Evolutionary conservation across 2,329 filamentous ascomycete species (phyloP).

Genomic region (Aschersonia sp.): DNA sequence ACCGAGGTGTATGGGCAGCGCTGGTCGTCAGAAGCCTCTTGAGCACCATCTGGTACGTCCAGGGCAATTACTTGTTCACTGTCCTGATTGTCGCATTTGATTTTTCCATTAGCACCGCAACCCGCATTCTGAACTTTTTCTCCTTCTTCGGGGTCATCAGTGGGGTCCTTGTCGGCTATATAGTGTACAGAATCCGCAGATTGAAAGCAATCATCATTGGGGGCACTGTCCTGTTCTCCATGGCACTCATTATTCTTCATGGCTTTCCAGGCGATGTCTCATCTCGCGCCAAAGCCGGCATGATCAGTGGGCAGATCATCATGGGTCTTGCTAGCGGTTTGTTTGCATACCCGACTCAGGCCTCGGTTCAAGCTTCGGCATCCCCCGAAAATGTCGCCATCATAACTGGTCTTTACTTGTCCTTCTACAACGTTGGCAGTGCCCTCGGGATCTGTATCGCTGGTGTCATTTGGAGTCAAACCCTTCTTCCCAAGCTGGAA

Average conservation of each 20-base stretch:
- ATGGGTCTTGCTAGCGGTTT: slow-evolving; percentile 44
- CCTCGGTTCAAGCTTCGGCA: slow-evolving; percentile 23
- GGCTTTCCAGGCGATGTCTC: slow-evolving; percentile 34
- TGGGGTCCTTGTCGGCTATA: slow-evolving; percentile 33
- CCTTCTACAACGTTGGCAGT: slow-evolving; percentile 26
- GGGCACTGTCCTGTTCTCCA: slow-evolving; percentile 39
- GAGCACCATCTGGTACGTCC: slow-evolving; percentile 39
- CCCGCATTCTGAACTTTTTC: slow-evolving; percentile 41
- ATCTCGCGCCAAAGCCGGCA: slow-evolving; percentile 26
- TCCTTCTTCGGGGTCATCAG: slow-evolving; percentile 36
- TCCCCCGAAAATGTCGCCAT: slow-evolving; percentile 22
- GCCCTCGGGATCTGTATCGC: slow-evolving; percentile 25
- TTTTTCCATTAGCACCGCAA: slow-evolving; percentile 37
- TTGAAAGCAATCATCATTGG: slow-evolving; percentile 44
- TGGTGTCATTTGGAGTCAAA: slow-evolving; percentile 27
- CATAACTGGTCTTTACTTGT: slow-evolving; percentile 22
- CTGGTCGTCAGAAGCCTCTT: slow-evolving; percentile 36
- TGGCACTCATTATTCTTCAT: slow-evolving; percentile 41
- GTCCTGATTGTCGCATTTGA: slow-evolving; percentile 43
- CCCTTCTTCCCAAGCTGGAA: slow-evolving; percentile 17
- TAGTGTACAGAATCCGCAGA: slow-evolving; percentile 35
- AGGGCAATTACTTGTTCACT: slow-evolving; percentile 45
- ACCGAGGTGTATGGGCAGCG: slow-evolving; percentile 47
- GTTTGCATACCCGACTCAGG: slow-evolving; percentile 30
- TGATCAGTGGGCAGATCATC: slow-evolving; percentile 40